Evolutionary conservation across 2,329 filamentous ascomycete genomes (phyloP), one percentile per base, ranked within the genome.

Genomic region (Talaromyces sp.): DNA sequence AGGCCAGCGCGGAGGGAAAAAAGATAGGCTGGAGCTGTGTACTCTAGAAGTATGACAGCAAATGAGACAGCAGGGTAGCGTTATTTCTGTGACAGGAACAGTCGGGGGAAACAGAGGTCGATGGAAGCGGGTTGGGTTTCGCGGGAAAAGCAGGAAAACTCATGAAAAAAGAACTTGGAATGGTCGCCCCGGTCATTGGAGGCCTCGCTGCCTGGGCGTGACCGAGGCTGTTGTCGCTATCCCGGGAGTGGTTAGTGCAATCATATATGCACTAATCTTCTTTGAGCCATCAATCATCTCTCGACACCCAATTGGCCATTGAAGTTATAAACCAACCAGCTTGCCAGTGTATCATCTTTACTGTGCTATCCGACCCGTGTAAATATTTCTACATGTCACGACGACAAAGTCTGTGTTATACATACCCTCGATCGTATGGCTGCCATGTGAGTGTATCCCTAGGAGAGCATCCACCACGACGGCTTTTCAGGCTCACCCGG

Each of bases 141-240:
- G 54, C 60, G 60, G 60, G 60, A 62, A 62, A 62, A 62, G 60
- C 60, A 62, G 47, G 59, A 49, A 61, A 60, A 47, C 31, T 37
- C 33, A 4, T 39, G 52, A 25, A 56, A 25, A 56, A 54, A 39
- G 35, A 62, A 43, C 47, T 54, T 27, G 43, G 43, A 50, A 54
- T 19, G 31, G 35, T 31, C 27, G 15, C 31, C 13, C 27, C 31
- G 27, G 8, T 19, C 17, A 54, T 54, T 54, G 50, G 52, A 17
- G 31, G 52, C 52, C 33, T 50, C 43, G 37, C 6, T 31, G 27
- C 58, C 41, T n/a, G 22, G 22, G 33, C n/a, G 43, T 49, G 59
- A 61, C 58, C 35, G 41, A 49, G 58, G 58, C 43, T 31, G 13
- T 9, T 31, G 10, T 35, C n/a, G 15, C 33, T 56, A 56, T 13